A percentile compares a stretch with the other conserved stretches of the same genome.
These are phyloP conservation scores for Brassica juncea DNA, from an alignment of 345 rosid species.

Conservation along the genomic window DNA sequence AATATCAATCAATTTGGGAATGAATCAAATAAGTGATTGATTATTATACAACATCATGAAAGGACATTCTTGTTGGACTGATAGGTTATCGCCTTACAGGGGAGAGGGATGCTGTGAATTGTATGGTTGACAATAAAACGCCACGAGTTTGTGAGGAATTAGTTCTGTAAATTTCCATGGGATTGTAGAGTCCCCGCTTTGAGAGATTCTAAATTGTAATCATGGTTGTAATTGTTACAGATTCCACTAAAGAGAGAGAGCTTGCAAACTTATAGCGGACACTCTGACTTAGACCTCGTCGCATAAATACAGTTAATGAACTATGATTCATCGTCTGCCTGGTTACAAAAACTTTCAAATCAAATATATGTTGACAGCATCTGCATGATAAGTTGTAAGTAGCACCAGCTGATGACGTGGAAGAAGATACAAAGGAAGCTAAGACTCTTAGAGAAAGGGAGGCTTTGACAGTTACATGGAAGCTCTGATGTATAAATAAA, in stretches of 20 bases:
- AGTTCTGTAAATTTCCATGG: background rate
- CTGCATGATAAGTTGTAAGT: background rate
- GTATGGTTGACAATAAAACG: background rate
- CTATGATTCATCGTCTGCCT: background rate
- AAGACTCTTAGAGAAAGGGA: too few relatives aligned
- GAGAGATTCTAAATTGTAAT: background rate
- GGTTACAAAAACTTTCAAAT: background rate
- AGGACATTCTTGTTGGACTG: background rate
- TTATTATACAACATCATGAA: background rate
- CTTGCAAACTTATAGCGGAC: background rate
- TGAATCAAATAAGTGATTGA: background rate
- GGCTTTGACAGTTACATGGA: too few relatives aligned
- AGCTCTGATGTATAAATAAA: too few relatives aligned
- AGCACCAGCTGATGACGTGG: too few relatives aligned
- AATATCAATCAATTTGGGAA: background rate
- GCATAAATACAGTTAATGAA: background rate
- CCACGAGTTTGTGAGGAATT: background rate
- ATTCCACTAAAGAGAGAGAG: background rate
- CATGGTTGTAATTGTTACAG: background rate
- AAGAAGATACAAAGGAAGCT: too few relatives aligned
- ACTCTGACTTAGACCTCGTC: background rate
- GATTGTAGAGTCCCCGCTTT: background rate
- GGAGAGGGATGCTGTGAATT: background rate
- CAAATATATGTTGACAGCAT: background rate
- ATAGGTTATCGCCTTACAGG: background rate